Evolutionary conservation across 2,329 filamentous ascomycete genomes (phyloP).

Genomic region (Tolypocladium inflatum): DNA sequence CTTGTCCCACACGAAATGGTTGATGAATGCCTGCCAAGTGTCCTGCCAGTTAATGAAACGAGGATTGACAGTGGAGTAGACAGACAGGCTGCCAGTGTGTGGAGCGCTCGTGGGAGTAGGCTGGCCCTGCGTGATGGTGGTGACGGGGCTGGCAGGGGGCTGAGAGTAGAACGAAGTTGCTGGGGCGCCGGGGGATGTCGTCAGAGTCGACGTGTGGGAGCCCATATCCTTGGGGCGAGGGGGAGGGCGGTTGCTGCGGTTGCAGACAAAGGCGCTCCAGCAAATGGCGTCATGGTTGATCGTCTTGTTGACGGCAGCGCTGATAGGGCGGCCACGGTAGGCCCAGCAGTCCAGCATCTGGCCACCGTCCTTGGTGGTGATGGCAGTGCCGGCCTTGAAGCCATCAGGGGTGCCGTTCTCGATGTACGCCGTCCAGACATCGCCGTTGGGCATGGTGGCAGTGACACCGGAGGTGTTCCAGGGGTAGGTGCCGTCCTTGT

Average conservation of each 20-base stretch:
- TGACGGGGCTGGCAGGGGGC: slow-evolving; percentile 13
- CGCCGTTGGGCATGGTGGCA: slow-evolving; percentile 26
- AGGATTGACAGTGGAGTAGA: slow-evolving; percentile 23
- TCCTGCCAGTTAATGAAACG: slow-evolving; percentile 30
- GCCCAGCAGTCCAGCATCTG: slow-evolving; percentile 31
- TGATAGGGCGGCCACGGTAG: slow-evolving; percentile 29
- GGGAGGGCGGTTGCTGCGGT: slow-evolving; percentile 22
- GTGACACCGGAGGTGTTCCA: slow-evolving; percentile 28
- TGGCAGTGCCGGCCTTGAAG: slow-evolving; percentile 27
- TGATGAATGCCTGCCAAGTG: slow-evolving; percentile 28
- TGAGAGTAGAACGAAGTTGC: slow-evolving; percentile 22
- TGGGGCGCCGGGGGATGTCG: slow-evolving; percentile 20
- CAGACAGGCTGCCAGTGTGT: slow-evolving; percentile 17
- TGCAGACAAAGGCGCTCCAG: slow-evolving; percentile 32
- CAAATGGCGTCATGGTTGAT: slow-evolving; percentile 26
- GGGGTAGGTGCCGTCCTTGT: slow-evolving; percentile 26
- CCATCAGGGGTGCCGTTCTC: slow-evolving; percentile 30
- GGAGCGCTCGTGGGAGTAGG: slow-evolving; percentile 21
- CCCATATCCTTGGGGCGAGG: slow-evolving; percentile 24
- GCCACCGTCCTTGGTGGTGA: slow-evolving; percentile 29
- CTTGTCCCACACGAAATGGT: slow-evolving; percentile 30
- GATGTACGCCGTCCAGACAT: slow-evolving; percentile 31
- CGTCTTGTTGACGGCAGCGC: slow-evolving; percentile 28
- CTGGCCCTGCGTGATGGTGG: slow-evolving; percentile 13
- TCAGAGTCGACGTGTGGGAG: slow-evolving; percentile 22